Percentiles rank a stretch among this genome's conserved stretches.
Evolutionary conservation across 331 rosid genomes (phyloP).

Genomic region (Rhamnella rubrinervis): DNA sequence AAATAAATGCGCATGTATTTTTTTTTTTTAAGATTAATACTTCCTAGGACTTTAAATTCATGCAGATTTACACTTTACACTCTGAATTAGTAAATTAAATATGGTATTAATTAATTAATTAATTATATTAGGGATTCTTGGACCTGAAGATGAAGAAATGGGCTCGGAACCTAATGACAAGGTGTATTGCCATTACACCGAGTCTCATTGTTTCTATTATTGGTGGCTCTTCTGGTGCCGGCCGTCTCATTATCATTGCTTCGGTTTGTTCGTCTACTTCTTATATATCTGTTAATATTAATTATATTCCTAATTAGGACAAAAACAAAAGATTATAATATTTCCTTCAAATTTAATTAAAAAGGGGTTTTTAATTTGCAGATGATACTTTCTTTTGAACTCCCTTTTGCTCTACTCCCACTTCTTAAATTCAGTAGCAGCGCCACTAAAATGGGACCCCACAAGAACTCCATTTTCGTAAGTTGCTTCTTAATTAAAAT

Average conservation of each 20-base stretch:
- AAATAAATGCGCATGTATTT: too few relatives aligned
- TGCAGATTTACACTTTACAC: too few relatives aligned
- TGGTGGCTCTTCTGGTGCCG: constrained; percentile 76
- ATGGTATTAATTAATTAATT: neutral
- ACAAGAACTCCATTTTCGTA: constrained; percentile 65
- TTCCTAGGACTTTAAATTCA: too few relatives aligned
- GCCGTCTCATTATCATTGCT: constrained; percentile 76
- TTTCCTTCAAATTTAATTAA: too few relatives aligned
- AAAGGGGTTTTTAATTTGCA: constrained; percentile 27
- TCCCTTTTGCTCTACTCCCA: constrained; percentile 83
- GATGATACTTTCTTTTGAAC: constrained; percentile 96
- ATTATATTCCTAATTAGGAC: neutral
- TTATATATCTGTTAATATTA: neutral
- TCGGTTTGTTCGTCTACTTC: constrained; percentile 44
- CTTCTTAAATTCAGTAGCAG: constrained; percentile 88
- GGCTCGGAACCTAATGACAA: constrained; percentile 69
- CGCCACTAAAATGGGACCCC: constrained; percentile 81
- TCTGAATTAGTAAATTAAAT: neutral
- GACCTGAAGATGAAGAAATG: constrained; percentile 79
- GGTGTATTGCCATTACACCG: constrained; percentile 77
- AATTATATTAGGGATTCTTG: constrained; percentile 64
- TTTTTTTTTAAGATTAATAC: too few relatives aligned
- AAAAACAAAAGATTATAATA: neutral
- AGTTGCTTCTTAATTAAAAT: neutral
- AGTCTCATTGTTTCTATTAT: constrained; percentile 79